Evolutionary conservation across 2,329 filamentous ascomycete species (phyloP).

Genomic region (Neonectria faginata): DNA sequence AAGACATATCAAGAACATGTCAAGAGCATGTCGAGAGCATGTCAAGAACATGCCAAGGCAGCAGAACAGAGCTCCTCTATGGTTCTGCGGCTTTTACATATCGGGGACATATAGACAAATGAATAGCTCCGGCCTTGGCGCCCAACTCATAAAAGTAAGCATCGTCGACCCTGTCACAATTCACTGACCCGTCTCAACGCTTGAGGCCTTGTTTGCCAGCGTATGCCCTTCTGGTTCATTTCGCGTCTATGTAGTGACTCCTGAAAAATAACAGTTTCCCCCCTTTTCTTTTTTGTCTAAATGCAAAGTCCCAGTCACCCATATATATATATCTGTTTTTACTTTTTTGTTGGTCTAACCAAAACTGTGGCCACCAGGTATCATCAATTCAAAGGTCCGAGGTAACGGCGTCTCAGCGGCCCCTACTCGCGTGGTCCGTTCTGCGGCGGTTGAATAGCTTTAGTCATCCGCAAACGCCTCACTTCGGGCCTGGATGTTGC

Average conservation of each 20-base stretch:
- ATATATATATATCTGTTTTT: conserved; percentile 6
- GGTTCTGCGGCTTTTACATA: too few relatives aligned
- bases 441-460: not conserved
- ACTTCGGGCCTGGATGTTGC: conserved; percentile 53
- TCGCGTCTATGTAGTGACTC: conserved; percentile 21
- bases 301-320: conserved; percentile 1
- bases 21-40: too few relatives aligned
- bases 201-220: not conserved
- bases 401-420: not conserved
- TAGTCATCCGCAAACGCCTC: conserved; percentile 57
- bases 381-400: conserved; percentile 15
- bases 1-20: not conserved
- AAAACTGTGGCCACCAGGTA: conserved; percentile 16
- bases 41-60: too few relatives aligned
- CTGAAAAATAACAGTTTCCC: conserved; percentile 9
- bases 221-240: conserved; percentile 12
- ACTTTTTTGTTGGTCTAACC: conserved; percentile 8
- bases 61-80: too few relatives aligned
- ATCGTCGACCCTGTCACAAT: not conserved
- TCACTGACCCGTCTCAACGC: not conserved
- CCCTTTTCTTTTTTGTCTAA: conserved; percentile 14
- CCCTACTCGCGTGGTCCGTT: conserved; percentile 1
- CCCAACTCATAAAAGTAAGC: not conserved
- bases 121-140: not conserved
- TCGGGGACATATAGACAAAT: too few relatives aligned